Percentiles rank a stretch among this genome's conserved stretches.
phyloP scores from a whole-genome alignment of 352 stramenopile species.

The Halophytophthora polymorphica region DNA sequence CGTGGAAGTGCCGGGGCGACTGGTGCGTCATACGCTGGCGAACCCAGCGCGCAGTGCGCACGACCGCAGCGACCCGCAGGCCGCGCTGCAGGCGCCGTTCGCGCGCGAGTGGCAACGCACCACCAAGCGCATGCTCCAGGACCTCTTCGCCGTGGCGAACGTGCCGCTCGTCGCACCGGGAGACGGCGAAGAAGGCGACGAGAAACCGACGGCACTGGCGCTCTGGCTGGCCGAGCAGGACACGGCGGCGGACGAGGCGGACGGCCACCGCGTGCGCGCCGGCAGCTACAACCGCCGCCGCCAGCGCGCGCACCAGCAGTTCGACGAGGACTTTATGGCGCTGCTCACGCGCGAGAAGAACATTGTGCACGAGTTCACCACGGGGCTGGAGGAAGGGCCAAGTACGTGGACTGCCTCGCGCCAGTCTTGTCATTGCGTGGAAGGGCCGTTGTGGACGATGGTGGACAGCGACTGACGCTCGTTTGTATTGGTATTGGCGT shows the following conservation, averaged over 20 bases:
- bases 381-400: conserved; percentile 65
- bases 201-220: conserved; percentile 33
- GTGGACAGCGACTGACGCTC: neutral
- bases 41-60: conserved; percentile 26
- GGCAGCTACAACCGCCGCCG: conserved; percentile 39
- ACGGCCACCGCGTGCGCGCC: conserved; percentile 31
- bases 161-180: conserved; percentile 34
- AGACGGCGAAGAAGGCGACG: conserved; percentile 6
- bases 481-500: neutral
- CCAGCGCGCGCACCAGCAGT: conserved; percentile 42
- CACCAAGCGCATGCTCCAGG: conserved; percentile 54
- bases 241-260: conserved; percentile 22
- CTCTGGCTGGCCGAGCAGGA: conserved; percentile 57
- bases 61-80: conserved; percentile 19
- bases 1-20: conserved; percentile 42
- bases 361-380: conserved; percentile 69
- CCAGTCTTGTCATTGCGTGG: too few relatives aligned
- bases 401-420: conserved; percentile 26
- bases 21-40: conserved; percentile 56
- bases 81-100: conserved; percentile 45
- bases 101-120: conserved; percentile 64
- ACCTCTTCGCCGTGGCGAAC: conserved; percentile 56
- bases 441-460: too few relatives aligned
- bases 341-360: conserved; percentile 76
- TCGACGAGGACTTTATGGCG: conserved; percentile 54